These are phyloP conservation scores for Kwoniella dejecticola DNA, from an alignment of 768 basidiomycete species.

Conservation along the genomic window DNA sequence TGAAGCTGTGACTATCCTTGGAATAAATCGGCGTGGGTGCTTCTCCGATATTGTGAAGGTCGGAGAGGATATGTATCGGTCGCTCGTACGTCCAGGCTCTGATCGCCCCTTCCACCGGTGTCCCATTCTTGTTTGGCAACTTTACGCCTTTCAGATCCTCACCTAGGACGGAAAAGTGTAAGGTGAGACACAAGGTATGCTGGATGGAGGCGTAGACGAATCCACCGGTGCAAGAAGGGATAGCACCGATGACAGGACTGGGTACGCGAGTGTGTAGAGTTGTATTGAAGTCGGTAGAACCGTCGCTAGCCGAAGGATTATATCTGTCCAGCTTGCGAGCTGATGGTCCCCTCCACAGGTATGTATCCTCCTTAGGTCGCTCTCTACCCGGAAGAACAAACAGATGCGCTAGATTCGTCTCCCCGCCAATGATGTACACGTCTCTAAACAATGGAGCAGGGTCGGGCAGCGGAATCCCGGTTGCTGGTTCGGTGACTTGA, in stretches of 20 bases:
- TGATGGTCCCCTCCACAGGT: not conserved
- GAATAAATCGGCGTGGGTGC: not conserved
- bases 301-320: not conserved
- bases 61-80: not conserved
- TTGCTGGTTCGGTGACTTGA: not conserved
- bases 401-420: not conserved
- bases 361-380: not conserved
- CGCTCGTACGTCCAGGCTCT: not conserved
- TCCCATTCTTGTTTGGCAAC: not conserved
- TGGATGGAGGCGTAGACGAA: not conserved
- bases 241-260: not conserved
- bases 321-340: not conserved
- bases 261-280: not conserved
- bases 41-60: not conserved
- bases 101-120: not conserved
- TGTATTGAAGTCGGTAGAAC: not conserved
- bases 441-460: not conserved
- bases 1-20: not conserved
- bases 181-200: not conserved
- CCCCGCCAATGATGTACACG: not conserved
- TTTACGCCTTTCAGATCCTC: not conserved
- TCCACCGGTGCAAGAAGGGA: not conserved
- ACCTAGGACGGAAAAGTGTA: not conserved
- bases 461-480: not conserved
- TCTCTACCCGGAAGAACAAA: not conserved